Evolutionary conservation across 768 basidiomycete genomes (phyloP).

Genomic region (Mycena capillaripes): DNA sequence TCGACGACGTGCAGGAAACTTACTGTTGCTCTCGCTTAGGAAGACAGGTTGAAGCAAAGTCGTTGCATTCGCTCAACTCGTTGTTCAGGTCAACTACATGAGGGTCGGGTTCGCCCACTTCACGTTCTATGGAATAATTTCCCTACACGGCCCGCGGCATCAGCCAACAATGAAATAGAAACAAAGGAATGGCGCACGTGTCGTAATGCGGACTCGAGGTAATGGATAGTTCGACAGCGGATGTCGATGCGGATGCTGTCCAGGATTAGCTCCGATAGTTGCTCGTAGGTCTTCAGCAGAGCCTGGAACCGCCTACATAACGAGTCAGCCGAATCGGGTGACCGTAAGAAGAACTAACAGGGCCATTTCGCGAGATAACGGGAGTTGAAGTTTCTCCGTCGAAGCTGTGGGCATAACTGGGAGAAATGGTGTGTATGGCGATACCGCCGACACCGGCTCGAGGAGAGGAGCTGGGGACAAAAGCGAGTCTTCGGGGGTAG

Average conservation of each 20-base stretch:
- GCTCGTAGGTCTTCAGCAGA: conserved; percentile 90
- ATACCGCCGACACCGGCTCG: conserved; percentile 65
- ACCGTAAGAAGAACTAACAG: conserved; percentile 68
- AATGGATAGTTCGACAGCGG: conserved; percentile 86
- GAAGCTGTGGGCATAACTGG: conserved; percentile 55
- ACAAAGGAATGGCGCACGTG: conserved; percentile 62
- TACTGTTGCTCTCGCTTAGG: conserved; percentile 78
- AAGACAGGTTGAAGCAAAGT: conserved; percentile 72
- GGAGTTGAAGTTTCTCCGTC: conserved; percentile 72
- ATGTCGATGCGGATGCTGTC: conserved; percentile 91
- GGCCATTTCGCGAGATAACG: conserved; percentile 90
- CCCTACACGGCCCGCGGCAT: conserved; percentile 66
- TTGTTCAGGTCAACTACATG: conserved; percentile 89
- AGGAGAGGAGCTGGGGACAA: conserved; percentile 64
- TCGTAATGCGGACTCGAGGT: conserved; percentile 84
- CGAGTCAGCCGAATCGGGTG: conserved; percentile 19
- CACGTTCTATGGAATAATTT: conserved; percentile 85
- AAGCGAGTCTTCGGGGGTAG: conserved; percentile 64
- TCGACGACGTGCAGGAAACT: conserved; percentile 42
- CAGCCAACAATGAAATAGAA: conserved; percentile 24
- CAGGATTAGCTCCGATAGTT: conserved; percentile 88
- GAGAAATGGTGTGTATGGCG: conserved; percentile 62
- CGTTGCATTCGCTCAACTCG: conserved; percentile 84
- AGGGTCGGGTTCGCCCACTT: conserved; percentile 92
- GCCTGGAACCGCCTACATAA: conserved; percentile 87